Conservation (phyloP, 2,329 filamentous ascomycete genomes). For the Trichoderma breve region DNA sequence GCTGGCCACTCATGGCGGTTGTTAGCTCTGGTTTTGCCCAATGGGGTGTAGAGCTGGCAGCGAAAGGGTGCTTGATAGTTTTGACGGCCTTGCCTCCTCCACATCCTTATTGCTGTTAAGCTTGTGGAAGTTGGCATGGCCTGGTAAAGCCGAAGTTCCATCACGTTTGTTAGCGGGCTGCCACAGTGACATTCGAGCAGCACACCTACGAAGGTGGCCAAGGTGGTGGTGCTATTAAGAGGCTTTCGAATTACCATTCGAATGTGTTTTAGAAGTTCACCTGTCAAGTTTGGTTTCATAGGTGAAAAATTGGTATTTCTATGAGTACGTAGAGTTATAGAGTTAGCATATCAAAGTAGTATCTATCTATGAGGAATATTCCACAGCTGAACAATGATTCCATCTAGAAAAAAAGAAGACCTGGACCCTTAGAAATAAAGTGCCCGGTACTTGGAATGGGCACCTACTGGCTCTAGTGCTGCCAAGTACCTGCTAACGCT, state of each 20-base stretch:
- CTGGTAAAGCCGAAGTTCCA: not conserved
- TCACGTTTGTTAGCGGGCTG: not conserved
- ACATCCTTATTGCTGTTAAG: not conserved
- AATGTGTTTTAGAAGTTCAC: not conserved
- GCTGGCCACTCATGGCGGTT: not conserved
- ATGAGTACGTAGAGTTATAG: not conserved
- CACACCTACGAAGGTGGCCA: not conserved
- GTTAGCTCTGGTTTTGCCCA: not conserved
- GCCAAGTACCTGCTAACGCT: not conserved
- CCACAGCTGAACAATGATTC: not conserved
- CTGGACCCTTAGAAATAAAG: not conserved
- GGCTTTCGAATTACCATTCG: not conserved
- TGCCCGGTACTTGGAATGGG: not conserved
- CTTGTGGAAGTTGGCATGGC: not conserved
- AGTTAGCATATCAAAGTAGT: not conserved
- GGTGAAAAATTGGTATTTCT: not conserved
- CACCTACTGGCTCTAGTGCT: not conserved
- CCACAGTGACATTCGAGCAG: not conserved
- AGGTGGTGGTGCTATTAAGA: not conserved
- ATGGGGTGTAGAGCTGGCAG: not conserved
- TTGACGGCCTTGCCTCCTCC: not conserved
- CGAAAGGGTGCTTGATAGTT: not conserved
- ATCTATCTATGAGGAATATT: not conserved
- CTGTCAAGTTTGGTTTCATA: not conserved
- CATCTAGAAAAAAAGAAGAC: not conserved